These are phyloP conservation scores for Dactylonectria estremocensis DNA, from an alignment of 2,329 filamentous ascomycete species.

Conservation along the genomic window DNA sequence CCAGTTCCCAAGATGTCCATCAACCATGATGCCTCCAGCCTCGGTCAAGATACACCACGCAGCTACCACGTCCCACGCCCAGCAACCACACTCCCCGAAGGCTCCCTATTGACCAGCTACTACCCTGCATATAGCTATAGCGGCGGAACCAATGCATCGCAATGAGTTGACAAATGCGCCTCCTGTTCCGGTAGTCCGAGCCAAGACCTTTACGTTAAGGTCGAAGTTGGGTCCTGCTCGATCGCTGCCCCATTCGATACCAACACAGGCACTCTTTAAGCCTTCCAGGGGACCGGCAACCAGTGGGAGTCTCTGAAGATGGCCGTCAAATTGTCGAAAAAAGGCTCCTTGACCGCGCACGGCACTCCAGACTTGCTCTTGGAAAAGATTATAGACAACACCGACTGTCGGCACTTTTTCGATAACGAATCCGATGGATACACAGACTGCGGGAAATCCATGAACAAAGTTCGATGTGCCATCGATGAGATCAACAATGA, in stretches of 20 bases:
- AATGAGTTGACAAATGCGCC: slow-evolving; percentile 83
- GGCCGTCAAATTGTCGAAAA: slow-evolving; percentile 58
- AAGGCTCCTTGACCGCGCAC: slow-evolving; percentile 76
- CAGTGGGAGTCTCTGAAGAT: slow-evolving; percentile 57
- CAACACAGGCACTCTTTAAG: slow-evolving; percentile 75
- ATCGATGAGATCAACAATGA: slow-evolving; percentile 86
- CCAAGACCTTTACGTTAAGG: slow-evolving; percentile 76
- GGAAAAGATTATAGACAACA: slow-evolving; percentile 85
- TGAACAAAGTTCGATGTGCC: slow-evolving; percentile 85
- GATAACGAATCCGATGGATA: slow-evolving; percentile 80
- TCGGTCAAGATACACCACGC: slow-evolving; percentile 83
- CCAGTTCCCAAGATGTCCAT: slow-evolving; percentile 81
- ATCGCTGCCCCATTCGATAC: slow-evolving; percentile 80
- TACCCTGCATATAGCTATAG: slow-evolving; percentile 81
- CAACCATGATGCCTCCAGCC: slow-evolving; percentile 79
- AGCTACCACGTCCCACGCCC: slow-evolving; percentile 87
- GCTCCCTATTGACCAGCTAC: slow-evolving; percentile 78
- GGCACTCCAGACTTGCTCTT: slow-evolving; percentile 76
- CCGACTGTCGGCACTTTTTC: slow-evolving; percentile 74
- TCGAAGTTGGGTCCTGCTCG: slow-evolving; percentile 78
- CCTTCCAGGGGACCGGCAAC: slow-evolving; percentile 65
- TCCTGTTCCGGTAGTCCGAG: slow-evolving; percentile 69
- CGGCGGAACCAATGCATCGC: slow-evolving; percentile 77
- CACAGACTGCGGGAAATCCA: slow-evolving; percentile 79
- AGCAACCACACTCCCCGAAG: slow-evolving; percentile 87